A percentile compares a stretch with the other conserved stretches of the same genome.
Evolutionary conservation across 129 eudicot species (phyloP).

Genomic region (Calendula officinalis): DNA sequence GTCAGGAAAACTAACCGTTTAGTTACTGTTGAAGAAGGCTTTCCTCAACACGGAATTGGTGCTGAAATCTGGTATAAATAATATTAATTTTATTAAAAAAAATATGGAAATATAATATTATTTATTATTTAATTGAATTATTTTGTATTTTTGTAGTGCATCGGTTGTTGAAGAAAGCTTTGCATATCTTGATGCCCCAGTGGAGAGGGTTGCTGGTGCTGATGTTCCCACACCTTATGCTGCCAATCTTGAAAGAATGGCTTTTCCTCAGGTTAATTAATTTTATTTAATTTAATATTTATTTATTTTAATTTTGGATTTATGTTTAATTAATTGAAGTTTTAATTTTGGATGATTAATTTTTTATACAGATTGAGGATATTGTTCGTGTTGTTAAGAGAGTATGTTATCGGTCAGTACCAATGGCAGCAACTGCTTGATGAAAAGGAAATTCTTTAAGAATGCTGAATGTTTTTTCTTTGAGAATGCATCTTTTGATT

Average conservation of each 20-base stretch:
- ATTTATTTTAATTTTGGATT: not conserved
- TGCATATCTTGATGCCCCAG: conserved; percentile 68
- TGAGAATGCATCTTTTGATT: conserved; percentile 26
- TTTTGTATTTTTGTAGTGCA: conserved; percentile 34
- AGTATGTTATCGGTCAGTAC: conserved; percentile 56
- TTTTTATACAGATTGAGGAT: conserved; percentile 48
- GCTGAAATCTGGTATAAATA: conserved; percentile 74
- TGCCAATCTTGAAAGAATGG: conserved; percentile 70
- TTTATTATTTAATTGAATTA: not conserved
- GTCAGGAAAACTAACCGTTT: conserved; percentile 76
- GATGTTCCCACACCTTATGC: conserved; percentile 77
- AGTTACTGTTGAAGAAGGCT: conserved; percentile 81
- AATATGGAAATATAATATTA: not conserved
- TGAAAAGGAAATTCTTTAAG: not conserved
- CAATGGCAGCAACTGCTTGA: conserved; percentile 52
- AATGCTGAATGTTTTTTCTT: conserved; percentile 18
- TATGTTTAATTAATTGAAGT: not conserved
- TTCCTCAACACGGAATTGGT: conserved; percentile 82
- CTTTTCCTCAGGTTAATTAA: conserved; percentile 57
- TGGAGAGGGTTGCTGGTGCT: conserved; percentile 65
- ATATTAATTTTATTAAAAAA: not conserved
- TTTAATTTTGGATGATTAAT: not conserved
- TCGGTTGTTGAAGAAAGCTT: conserved; percentile 61
- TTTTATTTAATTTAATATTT: not conserved
- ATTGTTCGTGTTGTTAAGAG: conserved; percentile 76